These are phyloP conservation scores for Aspergillus avenaceus DNA, from an alignment of 495 filamentous ascomycete genomes.

Conservation along the genomic window DNA sequence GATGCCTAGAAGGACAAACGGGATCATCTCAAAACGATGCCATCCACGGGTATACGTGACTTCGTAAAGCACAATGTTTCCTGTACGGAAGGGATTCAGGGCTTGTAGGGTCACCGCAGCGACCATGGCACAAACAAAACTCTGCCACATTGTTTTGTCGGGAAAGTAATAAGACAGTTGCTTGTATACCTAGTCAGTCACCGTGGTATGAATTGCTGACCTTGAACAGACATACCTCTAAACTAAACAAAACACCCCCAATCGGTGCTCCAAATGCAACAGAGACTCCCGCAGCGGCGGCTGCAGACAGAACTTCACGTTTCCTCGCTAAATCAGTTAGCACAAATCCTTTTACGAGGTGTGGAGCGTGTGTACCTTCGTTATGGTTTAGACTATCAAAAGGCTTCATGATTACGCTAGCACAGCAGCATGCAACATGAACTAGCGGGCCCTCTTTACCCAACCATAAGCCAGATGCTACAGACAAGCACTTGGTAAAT, in stretches of 20 bases:
- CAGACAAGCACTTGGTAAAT: conserved; percentile 69
- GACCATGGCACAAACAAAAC: conserved; percentile 97
- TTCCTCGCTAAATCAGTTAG: conserved; percentile 68
- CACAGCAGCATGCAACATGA: conserved; percentile 96
- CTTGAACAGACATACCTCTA: conserved; percentile 56
- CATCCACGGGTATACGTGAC: conserved; percentile 89
- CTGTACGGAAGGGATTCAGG: conserved; percentile 90
- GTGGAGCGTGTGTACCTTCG: conserved; percentile 62
- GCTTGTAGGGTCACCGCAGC: conserved; percentile 90
- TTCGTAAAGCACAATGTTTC: conserved; percentile 94
- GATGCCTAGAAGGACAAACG: conserved; percentile 83
- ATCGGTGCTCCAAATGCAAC: conserved; percentile 98
- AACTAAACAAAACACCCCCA: conserved; percentile 85
- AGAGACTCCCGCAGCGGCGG: conserved; percentile 90
- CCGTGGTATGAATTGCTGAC: neutral
- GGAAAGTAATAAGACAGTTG: conserved; percentile 98
- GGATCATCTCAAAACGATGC: conserved; percentile 93
- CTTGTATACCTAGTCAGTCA: conserved; percentile 24
- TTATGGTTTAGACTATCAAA: conserved; percentile 81
- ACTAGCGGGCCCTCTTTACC: conserved; percentile 97
- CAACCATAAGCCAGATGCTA: conserved; percentile 96
- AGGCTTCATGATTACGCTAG: conserved; percentile 90
- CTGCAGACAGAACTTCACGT: conserved; percentile 91
- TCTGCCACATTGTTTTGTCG: conserved; percentile 99
- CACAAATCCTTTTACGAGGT: neutral